Percentiles rank a stretch among this genome's conserved stretches.
Evolutionary conservation across 2,329 filamentous ascomycete genomes (phyloP).

Genomic region (Boeremia lycopersici): DNA sequence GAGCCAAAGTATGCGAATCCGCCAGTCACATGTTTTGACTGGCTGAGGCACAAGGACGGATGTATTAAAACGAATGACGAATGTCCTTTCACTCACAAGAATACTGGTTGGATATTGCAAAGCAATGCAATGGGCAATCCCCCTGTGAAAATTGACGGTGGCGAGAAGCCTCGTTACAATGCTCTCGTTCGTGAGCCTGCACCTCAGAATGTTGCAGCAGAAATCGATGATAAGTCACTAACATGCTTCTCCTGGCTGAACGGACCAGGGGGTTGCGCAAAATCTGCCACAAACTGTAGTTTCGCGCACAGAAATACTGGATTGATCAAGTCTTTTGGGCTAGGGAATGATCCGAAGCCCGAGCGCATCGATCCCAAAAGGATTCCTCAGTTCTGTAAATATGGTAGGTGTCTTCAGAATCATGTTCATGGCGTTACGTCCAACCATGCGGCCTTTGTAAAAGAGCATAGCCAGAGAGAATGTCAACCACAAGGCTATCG

Average conservation of each 20-base stretch:
- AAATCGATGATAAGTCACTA: not conserved
- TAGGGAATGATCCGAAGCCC: not conserved
- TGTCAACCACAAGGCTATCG: too few species aligned
- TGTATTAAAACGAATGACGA: conserved; percentile 25
- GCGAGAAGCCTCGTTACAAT: not conserved
- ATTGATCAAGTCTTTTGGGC: not conserved
- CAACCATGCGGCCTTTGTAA: not conserved
- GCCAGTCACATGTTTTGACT: conserved; percentile 24
- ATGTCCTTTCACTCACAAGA: conserved; percentile 12
- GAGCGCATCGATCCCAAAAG: not conserved
- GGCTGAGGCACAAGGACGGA: conserved; percentile 15
- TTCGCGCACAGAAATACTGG: conserved; percentile 12
- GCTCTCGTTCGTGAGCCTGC: not conserved
- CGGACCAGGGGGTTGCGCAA: conserved; percentile 1
- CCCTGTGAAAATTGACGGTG: not conserved
- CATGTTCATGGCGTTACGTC: not conserved
- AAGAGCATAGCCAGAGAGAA: not conserved
- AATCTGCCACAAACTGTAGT: conserved; percentile 10
- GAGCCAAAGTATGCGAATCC: conserved; percentile 7
- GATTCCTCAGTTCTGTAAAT: not conserved
- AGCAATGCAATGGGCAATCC: not conserved
- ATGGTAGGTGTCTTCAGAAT: not conserved
- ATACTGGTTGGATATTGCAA: conserved; percentile 26
- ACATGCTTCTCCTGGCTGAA: conserved; percentile 28
- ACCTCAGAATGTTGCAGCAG: not conserved